These are phyloP conservation scores for Xylaria flabelliformis DNA, from an alignment of 495 filamentous ascomycete genomes.

Conservation along the genomic window DNA sequence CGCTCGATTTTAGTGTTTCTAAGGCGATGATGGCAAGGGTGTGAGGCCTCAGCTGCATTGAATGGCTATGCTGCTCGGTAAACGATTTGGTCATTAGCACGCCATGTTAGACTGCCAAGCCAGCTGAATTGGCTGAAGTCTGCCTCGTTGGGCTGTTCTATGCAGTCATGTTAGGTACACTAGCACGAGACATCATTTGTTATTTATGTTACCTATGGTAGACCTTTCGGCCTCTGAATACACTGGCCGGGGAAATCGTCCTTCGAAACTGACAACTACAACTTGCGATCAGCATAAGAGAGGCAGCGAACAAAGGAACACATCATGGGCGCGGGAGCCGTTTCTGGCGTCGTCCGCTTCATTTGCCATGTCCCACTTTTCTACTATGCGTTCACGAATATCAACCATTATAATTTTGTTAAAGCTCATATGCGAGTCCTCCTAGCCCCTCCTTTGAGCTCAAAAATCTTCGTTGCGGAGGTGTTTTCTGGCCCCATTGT, in stretches of 20 bases:
- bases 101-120: not conserved
- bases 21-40: not conserved
- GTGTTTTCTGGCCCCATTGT: slow-evolving; percentile 8
- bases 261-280: not conserved
- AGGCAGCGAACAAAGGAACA: not conserved
- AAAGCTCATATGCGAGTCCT: not conserved
- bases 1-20: not conserved
- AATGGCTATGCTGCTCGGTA: slow-evolving; percentile 1
- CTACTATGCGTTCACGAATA: not conserved
- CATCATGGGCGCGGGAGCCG: slow-evolving; percentile 13
- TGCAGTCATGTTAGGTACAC: not conserved
- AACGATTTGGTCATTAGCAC: not conserved
- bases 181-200: not conserved
- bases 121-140: slow-evolving; percentile 12
- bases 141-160: slow-evolving; percentile 4
- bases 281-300: not conserved
- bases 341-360: slow-evolving; percentile 13
- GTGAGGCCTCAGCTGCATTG: not conserved
- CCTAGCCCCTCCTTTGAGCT: slow-evolving; percentile 3
- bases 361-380: not conserved
- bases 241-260: not conserved
- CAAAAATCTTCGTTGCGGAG: not conserved
- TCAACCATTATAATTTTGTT: slow-evolving; percentile 8
- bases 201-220: not conserved
- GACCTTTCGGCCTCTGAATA: not conserved